Base-by-base conservation (phyloP, 2,329 filamentous ascomycete genomes). In the Tolypocladium tropicale region DNA sequence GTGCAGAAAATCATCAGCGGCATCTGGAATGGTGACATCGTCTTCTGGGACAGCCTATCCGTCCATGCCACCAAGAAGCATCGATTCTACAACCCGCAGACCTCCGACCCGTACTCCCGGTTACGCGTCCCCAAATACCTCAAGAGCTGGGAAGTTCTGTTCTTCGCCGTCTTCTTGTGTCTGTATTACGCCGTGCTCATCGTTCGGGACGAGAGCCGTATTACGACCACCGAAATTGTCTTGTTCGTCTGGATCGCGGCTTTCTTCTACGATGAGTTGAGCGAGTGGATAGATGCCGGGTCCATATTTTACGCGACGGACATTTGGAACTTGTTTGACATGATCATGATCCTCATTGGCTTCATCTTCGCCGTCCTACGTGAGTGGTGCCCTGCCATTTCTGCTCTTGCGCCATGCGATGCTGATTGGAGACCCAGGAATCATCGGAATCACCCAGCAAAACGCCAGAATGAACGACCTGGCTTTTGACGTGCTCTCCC, bases 181-280 rank as follows among this genome's bases (percentile, higher is more conserved):
- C 75, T 96, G 6, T 96, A 95, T 71, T 96, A 95, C 65, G 79
- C 83, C n/a, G 91, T 96, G 0, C 78, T 96, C 34, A 81, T 95
- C 50, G 83, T 90, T 62, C 79, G 89, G 58, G 83, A 88, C 61
- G 79, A 84, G 10, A 76, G 78, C 21, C 75, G 77, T 32, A 82
- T 96, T 54, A 90, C 87, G 0, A 66, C 76, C 0, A 75, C 85
- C 21, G 91, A 96, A 68, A 72, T 86, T 2, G 67, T 89, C 18
- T 79, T 96, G 46, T 94, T 93, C 67, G 71, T 95, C 53, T 96
- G 90, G 88, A 86, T 96, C 62, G 84, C 85, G 5, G 88, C 90
- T 9, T 96, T 95, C 73, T 84, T 88, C 41, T 95, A 94, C 65
- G 91, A 96, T 62, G 91, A 92, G 70, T 76, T 94, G 56, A 88